Percentiles rank a stretch among this genome's conserved stretches.
Evolutionary conservation across 1,139 yeast species (phyloP).

Genomic region (Saccharomyces hybrid): DNA sequence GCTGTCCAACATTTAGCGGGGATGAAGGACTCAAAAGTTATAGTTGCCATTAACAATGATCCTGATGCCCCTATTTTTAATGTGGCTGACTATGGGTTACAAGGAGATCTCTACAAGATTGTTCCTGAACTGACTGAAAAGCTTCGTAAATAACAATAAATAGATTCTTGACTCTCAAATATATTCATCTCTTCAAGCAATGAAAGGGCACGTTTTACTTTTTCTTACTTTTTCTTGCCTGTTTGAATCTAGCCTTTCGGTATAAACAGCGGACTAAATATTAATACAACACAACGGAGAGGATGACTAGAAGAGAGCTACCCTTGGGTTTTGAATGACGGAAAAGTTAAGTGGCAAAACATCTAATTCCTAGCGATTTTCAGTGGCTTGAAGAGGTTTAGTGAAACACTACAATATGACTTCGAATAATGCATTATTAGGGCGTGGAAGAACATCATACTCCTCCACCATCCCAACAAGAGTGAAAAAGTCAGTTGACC

Average conservation of each 20-base stretch:
- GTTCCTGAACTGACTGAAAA: constrained; percentile 84
- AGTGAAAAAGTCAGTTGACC: background rate
- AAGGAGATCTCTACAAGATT: constrained; percentile 78
- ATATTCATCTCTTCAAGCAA: constrained; percentile 1
- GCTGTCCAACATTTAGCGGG: constrained; percentile 98
- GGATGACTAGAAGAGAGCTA: too few relatives aligned
- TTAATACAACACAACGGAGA: background rate
- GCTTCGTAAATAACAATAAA: constrained; percentile 30
- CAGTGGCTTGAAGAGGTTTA: background rate
- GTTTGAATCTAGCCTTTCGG: background rate
- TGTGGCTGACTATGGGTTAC: constrained; percentile 83
- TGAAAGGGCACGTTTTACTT: background rate
- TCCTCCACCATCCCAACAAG: background rate
- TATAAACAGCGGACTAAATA: background rate
- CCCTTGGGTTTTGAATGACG: too few relatives aligned
- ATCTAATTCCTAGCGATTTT: background rate
- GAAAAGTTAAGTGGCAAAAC: too few relatives aligned
- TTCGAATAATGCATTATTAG: background rate
- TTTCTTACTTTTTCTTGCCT: background rate
- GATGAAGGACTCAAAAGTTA: constrained; percentile 91
- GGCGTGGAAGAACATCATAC: background rate
- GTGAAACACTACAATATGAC: background rate
- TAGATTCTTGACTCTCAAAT: background rate
- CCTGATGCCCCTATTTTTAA: constrained; percentile 86
- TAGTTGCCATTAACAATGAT: constrained; percentile 92